Percentiles rank a stretch among this genome's conserved stretches.
Evolutionary conservation across 192 early-diverging fungal species (phyloP).

Genomic region (Backusella westeae): DNA sequence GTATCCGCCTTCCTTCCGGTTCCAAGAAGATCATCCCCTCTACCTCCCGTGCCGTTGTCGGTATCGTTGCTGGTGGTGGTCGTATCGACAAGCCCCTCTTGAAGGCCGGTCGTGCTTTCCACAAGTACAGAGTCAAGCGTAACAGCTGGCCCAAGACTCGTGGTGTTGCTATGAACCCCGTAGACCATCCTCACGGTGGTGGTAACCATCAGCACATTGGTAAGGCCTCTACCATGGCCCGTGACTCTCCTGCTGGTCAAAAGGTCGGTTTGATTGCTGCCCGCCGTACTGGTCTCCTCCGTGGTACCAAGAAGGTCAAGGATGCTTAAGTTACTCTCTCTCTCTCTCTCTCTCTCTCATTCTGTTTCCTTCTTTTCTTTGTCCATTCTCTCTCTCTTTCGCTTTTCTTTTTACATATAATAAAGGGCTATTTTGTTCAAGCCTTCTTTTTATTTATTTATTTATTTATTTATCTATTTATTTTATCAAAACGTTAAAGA

Average conservation of each 20-base stretch:
- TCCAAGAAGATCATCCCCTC: slow-evolving; percentile 95
- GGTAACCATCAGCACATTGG: slow-evolving; percentile 99
- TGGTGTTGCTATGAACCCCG: slow-evolving; percentile 99
- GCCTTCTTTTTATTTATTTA: neutral
- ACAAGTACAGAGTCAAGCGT: slow-evolving; percentile 94
- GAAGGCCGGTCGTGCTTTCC: slow-evolving; percentile 99
- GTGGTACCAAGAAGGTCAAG: slow-evolving; percentile 98
- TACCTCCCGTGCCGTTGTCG: slow-evolving; percentile 91
- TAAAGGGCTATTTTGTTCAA: neutral
- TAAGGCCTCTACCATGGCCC: slow-evolving; percentile 97
- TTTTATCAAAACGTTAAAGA: too few relatives aligned
- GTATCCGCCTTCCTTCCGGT: slow-evolving; percentile 97
- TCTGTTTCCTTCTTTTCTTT: too few relatives aligned
- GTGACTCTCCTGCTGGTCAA: slow-evolving; percentile 94
- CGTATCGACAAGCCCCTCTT: slow-evolving; percentile 99
- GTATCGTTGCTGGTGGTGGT: slow-evolving; percentile 98
- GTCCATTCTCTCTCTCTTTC: neutral
- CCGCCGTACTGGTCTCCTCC: slow-evolving; percentile 71
- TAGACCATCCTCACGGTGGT: slow-evolving; percentile 95
- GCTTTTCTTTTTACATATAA: neutral
- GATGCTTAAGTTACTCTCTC: slow-evolving; percentile 31
- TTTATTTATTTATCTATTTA: neutral
- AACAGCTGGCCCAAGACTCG: slow-evolving; percentile 41
- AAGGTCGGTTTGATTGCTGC: slow-evolving; percentile 68
- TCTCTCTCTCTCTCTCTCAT: too few relatives aligned